phyloP scores from a whole-genome alignment of 2,329 filamentous ascomycete species.

The Ophiosphaerella korrae region DNA sequence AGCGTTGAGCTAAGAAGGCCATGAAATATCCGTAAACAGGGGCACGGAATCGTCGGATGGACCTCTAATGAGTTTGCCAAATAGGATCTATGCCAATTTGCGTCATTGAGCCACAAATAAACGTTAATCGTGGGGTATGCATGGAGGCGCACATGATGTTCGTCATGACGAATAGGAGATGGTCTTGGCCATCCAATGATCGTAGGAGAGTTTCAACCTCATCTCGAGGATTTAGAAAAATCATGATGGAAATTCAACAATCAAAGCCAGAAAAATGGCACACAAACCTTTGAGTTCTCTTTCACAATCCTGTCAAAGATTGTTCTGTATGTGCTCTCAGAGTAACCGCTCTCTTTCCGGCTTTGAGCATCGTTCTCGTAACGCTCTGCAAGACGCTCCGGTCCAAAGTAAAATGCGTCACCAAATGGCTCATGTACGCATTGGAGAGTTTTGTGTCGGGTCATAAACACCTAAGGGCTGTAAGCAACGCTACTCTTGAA shows the following conservation, averaged over 20 bases:
- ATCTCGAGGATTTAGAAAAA: too few relatives aligned
- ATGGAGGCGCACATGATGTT: conserved; percentile 14
- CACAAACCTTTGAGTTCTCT: conserved; percentile 73
- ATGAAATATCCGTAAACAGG: too few relatives aligned
- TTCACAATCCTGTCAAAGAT: conserved; percentile 77
- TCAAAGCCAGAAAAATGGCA: conserved; percentile 7
- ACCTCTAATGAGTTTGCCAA: conserved; percentile 4
- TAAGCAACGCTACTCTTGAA: background rate
- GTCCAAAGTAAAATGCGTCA: conserved; percentile 94
- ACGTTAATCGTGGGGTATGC: conserved; percentile 19
- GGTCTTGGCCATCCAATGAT: conserved; percentile 6
- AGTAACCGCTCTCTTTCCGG: conserved; percentile 65
- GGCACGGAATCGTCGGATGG: too few relatives aligned
- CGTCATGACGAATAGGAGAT: conserved; percentile 17
- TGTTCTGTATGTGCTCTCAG: conserved; percentile 72
- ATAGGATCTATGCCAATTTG: conserved; percentile 19
- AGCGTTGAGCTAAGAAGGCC: too few relatives aligned
- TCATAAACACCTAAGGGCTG: conserved; percentile 79
- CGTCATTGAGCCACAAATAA: conserved; percentile 28
- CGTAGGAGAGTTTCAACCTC: conserved; percentile 8
- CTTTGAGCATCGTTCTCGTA: conserved; percentile 72
- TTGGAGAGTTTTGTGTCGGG: conserved; percentile 76
- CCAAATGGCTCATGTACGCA: conserved; percentile 96
- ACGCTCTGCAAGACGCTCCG: conserved; percentile 80
- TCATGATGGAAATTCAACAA: conserved; percentile 2